phyloP scores from a whole-genome alignment of 139 green algal species.

The Chlamydomonas sp. region DNA sequence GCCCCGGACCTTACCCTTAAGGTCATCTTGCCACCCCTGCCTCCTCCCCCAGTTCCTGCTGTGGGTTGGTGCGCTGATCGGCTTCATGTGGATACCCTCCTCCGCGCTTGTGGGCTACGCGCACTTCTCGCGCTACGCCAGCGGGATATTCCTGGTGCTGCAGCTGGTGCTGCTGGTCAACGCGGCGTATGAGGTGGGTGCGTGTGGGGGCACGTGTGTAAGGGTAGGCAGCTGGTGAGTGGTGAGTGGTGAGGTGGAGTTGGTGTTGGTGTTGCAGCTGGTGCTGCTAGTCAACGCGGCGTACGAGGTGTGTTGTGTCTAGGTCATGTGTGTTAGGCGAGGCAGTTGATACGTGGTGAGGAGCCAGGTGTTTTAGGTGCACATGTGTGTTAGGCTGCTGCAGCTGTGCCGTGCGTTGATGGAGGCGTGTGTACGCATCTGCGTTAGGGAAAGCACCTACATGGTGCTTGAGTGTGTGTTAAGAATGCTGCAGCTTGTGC shows the following conservation, averaged over 20 bases:
- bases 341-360: too few relatives aligned
- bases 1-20: conserved; percentile 39
- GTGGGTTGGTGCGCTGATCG: conserved; percentile 65
- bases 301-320: too few relatives aligned
- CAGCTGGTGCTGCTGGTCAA: conserved; percentile 86
- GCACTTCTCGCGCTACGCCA: conserved; percentile 47
- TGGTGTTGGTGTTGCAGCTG: background rate
- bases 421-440: too few relatives aligned
- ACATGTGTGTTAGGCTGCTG: too few relatives aligned
- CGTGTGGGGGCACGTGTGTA: background rate
- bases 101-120: conserved; percentile 64
- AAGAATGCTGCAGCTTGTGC: too few relatives aligned
- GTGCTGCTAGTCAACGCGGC: too few relatives aligned
- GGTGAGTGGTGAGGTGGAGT: background rate
- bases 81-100: conserved; percentile 74
- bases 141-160: conserved; percentile 82
- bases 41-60: conserved; percentile 50
- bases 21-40: too few relatives aligned
- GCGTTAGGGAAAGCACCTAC: too few relatives aligned
- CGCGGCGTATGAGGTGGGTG: conserved; percentile 69
- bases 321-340: too few relatives aligned
- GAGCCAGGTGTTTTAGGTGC: too few relatives aligned
- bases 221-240: conserved; percentile 8
- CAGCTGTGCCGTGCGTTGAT: too few relatives aligned
- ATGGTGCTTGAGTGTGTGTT: too few relatives aligned